Conservation (phyloP, 2,329 filamentous ascomycete species). For the Mollisia scopiformis region DNA sequence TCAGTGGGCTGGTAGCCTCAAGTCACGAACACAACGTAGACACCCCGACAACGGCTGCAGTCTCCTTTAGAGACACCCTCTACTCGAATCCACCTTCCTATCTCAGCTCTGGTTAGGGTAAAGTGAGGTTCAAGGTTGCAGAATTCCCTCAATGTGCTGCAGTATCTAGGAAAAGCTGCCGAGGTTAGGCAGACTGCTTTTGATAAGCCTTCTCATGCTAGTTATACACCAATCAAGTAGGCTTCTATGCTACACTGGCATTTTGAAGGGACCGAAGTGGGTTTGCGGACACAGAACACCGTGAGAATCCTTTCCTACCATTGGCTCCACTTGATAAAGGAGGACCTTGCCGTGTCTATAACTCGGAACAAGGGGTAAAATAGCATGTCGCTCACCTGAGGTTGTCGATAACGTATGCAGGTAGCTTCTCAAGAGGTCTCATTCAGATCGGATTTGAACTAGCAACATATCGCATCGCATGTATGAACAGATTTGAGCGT, state of each 20-base stretch:
- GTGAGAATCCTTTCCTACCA: neutral
- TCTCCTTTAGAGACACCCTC: neutral
- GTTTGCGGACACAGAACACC: neutral
- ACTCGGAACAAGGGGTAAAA: neutral
- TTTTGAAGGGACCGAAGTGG: neutral
- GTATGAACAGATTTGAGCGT: neutral
- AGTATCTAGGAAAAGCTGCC: neutral
- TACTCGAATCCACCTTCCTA: neutral
- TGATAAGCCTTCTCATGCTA: neutral
- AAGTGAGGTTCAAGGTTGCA: neutral
- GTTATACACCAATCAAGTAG: neutral
- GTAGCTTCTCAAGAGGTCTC: neutral
- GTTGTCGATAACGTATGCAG: neutral
- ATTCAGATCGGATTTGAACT: neutral
- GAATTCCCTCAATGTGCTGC: neutral
- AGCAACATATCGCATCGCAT: neutral
- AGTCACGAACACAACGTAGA: neutral
- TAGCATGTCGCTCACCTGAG: neutral
- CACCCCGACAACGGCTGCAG: neutral
- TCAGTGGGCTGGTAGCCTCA: neutral
- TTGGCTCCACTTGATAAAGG: neutral
- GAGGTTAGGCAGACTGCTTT: neutral
- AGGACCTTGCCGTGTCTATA: neutral
- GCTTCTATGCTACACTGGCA: neutral
- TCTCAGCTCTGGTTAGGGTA: neutral